phyloP scores from a whole-genome alignment of 768 basidiomycete species.

The Collybia mongolica region DNA sequence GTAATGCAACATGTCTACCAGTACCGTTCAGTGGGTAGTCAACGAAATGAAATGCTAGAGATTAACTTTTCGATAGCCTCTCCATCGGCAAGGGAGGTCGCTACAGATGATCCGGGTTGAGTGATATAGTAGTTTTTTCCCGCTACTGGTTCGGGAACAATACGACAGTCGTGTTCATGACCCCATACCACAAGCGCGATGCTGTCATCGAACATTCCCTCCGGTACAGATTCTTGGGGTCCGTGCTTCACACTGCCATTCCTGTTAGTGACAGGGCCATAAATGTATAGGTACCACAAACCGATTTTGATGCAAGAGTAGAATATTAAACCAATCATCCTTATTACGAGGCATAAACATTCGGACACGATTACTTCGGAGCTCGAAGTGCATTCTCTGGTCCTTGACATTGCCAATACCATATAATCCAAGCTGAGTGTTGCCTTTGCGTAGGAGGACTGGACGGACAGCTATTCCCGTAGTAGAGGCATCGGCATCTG shows the following conservation, averaged over 20 bases:
- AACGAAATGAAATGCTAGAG: background rate
- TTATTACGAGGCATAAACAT: constrained; percentile 96
- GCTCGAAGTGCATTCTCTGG: constrained; percentile 93
- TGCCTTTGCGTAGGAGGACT: constrained; percentile 88
- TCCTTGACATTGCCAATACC: constrained; percentile 98
- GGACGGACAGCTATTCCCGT: constrained; percentile 86
- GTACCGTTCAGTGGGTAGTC: background rate
- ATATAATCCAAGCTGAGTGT: constrained; percentile 85
- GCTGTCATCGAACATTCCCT: constrained; percentile 96
- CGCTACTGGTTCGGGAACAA: constrained; percentile 86
- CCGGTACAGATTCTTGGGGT: constrained; percentile 92
- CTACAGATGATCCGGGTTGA: constrained; percentile 94
- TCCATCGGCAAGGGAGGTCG: constrained; percentile 92
- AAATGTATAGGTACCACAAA: constrained; percentile 29
- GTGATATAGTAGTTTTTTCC: constrained; percentile 90
- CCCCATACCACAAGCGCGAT: constrained; percentile 96
- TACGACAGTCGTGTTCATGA: constrained; percentile 97
- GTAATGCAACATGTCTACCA: constrained; percentile 83
- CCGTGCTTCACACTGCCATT: constrained; percentile 83
- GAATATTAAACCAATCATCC: constrained; percentile 91
- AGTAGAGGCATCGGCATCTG: constrained; percentile 62
- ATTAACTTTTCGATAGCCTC: constrained; percentile 88
- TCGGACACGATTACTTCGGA: constrained; percentile 88
- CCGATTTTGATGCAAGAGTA: constrained; percentile 97
- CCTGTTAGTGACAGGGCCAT: background rate